phyloP scores from a whole-genome alignment of 805 yeast species.

The Suhomyces pyralidae region DNA sequence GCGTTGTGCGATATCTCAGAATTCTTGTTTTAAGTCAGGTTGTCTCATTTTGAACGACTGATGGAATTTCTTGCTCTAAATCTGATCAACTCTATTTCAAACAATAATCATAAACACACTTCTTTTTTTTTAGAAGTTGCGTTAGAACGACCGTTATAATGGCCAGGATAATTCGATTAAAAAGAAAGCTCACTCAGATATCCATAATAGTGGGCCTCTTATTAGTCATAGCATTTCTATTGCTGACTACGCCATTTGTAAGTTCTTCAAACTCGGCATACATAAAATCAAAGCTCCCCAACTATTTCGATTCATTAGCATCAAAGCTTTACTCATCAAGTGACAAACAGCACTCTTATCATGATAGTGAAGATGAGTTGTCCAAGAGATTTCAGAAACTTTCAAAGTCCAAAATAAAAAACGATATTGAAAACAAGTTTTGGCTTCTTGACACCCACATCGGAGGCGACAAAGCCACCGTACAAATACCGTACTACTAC shows the following conservation, averaged over 20 bases:
- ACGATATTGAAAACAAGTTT: constrained; percentile 23
- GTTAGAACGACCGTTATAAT: neutral
- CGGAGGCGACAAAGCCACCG: neutral
- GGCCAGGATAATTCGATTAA: constrained; percentile 3
- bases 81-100: neutral
- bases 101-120: neutral
- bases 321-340: constrained; percentile 7
- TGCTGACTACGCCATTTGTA: constrained; percentile 8
- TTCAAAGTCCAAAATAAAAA: constrained; percentile 11
- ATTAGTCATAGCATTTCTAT: constrained; percentile 10
- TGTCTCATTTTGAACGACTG: neutral
- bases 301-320: constrained; percentile 14
- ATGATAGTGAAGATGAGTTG: constrained; percentile 4
- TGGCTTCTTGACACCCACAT: constrained; percentile 11
- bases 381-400: constrained; percentile 13
- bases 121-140: neutral
- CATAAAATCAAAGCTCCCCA: neutral
- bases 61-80: neutral
- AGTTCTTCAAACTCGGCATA: neutral
- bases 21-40: neutral
- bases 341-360: neutral
- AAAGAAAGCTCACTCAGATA: constrained; percentile 16
- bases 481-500: constrained; percentile 7
- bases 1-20: neutral
- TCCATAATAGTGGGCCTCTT: constrained; percentile 11